Percentiles rank a stretch among this genome's conserved stretches.
phyloP scores from a whole-genome alignment of 2,329 filamentous ascomycete species.

The Capronia epimyces region DNA sequence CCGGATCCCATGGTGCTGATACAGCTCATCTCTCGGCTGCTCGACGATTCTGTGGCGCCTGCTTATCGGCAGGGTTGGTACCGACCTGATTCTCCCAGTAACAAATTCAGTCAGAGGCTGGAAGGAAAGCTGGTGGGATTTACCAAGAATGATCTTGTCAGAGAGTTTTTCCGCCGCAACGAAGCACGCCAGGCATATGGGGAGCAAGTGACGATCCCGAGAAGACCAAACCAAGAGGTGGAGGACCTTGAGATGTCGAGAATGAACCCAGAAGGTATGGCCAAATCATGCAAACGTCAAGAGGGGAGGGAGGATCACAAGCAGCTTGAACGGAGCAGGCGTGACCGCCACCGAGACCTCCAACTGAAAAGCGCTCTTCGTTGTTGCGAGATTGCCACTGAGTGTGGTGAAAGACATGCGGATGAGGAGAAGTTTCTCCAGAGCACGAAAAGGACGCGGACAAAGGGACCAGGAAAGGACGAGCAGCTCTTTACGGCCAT shows the following conservation, averaged over 20 bases:
- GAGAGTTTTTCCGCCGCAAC: constrained; percentile 12
- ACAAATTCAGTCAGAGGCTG: constrained; percentile 10
- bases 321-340: constrained; percentile 13
- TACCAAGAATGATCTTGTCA: constrained; percentile 8
- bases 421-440: constrained; percentile 1
- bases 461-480: constrained; percentile 24
- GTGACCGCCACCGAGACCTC: constrained; percentile 17
- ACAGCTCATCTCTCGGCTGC: not conserved
- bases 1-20: not conserved
- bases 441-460: constrained; percentile 5
- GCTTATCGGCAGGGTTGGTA: constrained; percentile 19
- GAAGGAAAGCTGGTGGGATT: constrained; percentile 6
- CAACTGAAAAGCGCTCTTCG: constrained; percentile 17
- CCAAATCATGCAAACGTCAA: not conserved
- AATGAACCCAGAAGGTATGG: not conserved
- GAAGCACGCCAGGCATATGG: constrained; percentile 11
- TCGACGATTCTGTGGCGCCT: constrained; percentile 9
- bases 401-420: constrained; percentile 11
- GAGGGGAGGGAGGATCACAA: constrained; percentile 8
- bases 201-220: constrained; percentile 7
- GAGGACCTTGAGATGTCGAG: not conserved
- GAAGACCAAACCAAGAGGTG: not conserved
- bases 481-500: constrained; percentile 23
- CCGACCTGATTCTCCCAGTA: constrained; percentile 3
- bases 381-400: constrained; percentile 11